Evolutionary conservation across 1,284 basidiomycete species (phyloP).

Genomic region (Austroboletus niveus): DNA sequence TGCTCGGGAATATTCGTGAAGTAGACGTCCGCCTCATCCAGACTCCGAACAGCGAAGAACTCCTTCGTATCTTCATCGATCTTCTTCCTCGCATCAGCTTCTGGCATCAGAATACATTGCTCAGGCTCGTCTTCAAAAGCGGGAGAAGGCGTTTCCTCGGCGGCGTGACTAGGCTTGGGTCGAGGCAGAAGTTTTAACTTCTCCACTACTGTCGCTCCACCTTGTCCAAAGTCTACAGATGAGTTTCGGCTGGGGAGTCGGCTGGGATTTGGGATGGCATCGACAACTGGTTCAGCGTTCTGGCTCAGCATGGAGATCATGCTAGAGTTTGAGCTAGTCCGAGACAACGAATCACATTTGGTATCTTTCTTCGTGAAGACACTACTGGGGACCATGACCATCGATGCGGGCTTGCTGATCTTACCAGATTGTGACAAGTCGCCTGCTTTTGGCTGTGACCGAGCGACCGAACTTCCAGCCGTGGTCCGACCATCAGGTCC

Average conservation of each 20-base stretch:
- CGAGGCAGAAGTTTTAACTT: constrained; percentile 63
- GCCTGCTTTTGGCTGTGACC: constrained; percentile 75
- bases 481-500: constrained; percentile 87
- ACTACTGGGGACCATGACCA: constrained; percentile 77
- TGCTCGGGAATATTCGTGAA: constrained; percentile 68
- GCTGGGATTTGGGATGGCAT: constrained; percentile 48
- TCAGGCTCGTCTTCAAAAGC: constrained; percentile 55
- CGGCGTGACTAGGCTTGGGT: constrained; percentile 35
- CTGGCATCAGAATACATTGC: constrained; percentile 56
- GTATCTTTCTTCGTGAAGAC: constrained; percentile 74
- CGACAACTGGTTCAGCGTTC: constrained; percentile 49
- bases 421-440: constrained; percentile 89
- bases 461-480: constrained; percentile 56
- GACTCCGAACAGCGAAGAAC: constrained; percentile 71
- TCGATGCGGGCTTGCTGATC: constrained; percentile 63
- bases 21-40: constrained; percentile 86
- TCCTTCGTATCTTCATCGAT: constrained; percentile 80
- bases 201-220: constrained; percentile 43
- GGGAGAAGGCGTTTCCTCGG: constrained; percentile 46
- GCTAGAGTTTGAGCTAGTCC: constrained; percentile 78
- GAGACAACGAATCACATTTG: constrained; percentile 72
- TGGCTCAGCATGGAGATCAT: constrained; percentile 85
- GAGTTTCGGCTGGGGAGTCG: constrained; percentile 49
- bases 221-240: constrained; percentile 40
- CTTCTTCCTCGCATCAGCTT: constrained; percentile 73